These are phyloP conservation scores for Pisolithus albus DNA, from an alignment of 768 basidiomycete genomes.

Conservation along the genomic window DNA sequence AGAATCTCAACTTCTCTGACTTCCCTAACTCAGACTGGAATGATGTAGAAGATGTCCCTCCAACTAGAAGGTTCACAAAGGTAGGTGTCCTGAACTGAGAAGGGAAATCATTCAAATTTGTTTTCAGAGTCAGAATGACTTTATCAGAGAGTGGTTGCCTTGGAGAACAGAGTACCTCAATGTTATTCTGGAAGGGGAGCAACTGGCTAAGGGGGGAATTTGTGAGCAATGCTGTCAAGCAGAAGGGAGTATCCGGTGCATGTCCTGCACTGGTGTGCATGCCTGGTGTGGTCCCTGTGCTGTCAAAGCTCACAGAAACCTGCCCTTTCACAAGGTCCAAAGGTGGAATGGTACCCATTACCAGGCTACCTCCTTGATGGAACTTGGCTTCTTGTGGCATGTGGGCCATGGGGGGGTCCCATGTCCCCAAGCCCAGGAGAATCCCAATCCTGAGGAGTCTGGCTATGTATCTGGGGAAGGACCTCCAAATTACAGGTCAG, in stretches of 20 bases:
- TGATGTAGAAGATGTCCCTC: no score
- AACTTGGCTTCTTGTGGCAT: constrained; percentile 14
- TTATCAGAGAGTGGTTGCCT: background rate
- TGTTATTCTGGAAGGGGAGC: background rate
- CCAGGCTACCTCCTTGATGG: constrained; percentile 7
- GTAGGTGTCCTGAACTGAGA: no score
- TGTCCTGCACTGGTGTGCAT: background rate
- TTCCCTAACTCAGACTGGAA: no score
- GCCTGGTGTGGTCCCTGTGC: background rate
- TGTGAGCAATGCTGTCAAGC: background rate
- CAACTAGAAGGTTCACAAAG: no score
- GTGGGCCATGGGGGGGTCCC: constrained; percentile 15
- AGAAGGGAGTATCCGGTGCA: background rate
- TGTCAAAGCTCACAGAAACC: background rate
- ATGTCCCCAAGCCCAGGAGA: constrained; percentile 8
- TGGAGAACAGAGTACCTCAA: background rate
- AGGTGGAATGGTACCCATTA: constrained; percentile 16
- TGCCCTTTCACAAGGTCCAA: constrained; percentile 15
- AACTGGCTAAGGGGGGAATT: background rate
- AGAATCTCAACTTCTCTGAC: no score
- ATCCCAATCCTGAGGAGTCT: no score
- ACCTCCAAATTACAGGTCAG: background rate
- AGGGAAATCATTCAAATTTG: no score
- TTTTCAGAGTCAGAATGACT: constrained; percentile 3
- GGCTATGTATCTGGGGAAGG: background rate